Conservation (phyloP, 1,284 basidiomycete species). For the Pseudomicrostroma phylloplanum region DNA sequence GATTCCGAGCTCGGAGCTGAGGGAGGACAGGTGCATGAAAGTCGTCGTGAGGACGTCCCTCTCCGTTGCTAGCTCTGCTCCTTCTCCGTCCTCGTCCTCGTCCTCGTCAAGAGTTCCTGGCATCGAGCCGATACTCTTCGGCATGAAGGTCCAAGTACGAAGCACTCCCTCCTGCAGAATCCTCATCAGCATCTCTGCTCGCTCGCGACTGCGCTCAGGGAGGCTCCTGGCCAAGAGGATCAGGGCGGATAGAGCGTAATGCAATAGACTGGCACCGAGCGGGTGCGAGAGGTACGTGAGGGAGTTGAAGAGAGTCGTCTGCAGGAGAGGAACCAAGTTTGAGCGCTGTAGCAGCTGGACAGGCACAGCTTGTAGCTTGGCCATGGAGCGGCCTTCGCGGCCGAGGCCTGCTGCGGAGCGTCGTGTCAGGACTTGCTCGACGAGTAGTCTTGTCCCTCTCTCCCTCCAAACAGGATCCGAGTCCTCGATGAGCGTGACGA, state of each 20-base stretch:
- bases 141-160: not conserved
- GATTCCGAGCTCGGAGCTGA: not conserved
- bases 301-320: not conserved
- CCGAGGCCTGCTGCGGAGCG: not conserved
- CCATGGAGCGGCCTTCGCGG: not conserved
- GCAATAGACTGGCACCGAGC: not conserved
- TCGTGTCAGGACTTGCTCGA: not conserved
- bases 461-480: not conserved
- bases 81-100: not conserved
- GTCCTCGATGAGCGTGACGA: constrained; percentile 2
- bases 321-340: not conserved
- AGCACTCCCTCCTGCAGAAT: constrained; percentile 5
- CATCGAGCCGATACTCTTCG: not conserved
- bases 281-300: constrained; percentile 1
- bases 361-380: not conserved
- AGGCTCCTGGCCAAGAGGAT: not conserved
- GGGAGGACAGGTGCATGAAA: not conserved
- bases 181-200: not conserved
- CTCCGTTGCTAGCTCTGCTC: not conserved
- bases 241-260: not conserved
- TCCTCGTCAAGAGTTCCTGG: not conserved
- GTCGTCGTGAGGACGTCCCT: not conserved
- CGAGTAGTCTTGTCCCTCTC: not conserved
- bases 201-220: not conserved
- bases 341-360: not conserved